Evolutionary conservation across 2,329 filamentous ascomycete species (phyloP).

Genomic region (Xylariaceae sp.): DNA sequence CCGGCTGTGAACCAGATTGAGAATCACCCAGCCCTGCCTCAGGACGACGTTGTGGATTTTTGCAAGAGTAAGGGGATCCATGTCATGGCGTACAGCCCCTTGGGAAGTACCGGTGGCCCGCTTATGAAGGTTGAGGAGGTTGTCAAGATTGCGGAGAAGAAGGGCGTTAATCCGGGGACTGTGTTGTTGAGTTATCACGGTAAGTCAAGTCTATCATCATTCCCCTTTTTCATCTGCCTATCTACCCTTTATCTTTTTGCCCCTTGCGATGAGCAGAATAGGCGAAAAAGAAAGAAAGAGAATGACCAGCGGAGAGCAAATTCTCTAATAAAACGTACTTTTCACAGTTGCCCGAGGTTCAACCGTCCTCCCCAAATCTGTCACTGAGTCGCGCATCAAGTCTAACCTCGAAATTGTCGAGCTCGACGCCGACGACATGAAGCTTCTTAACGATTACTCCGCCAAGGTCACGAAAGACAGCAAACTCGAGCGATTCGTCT

Average conservation of each 20-base stretch:
- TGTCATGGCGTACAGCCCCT: conserved; percentile 68
- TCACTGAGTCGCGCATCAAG: conserved; percentile 64
- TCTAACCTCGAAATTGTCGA: conserved; percentile 65
- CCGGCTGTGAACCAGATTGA: conserved; percentile 71
- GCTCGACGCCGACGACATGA: conserved; percentile 60
- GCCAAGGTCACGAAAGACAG: conserved; percentile 45
- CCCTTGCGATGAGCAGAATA: no score
- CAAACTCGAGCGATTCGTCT: conserved; percentile 60
- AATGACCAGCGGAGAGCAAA: no score
- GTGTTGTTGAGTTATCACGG: conserved; percentile 70
- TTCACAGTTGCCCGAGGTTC: conserved; percentile 59
- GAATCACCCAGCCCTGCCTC: conserved; percentile 67
- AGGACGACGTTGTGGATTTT: conserved; percentile 67
- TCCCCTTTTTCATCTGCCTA: background rate
- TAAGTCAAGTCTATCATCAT: conserved; percentile 41
- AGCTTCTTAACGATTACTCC: conserved; percentile 53
- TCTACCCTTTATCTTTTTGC: no score
- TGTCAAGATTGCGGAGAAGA: conserved; percentile 61
- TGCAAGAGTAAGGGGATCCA: conserved; percentile 67
- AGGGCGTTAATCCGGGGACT: conserved; percentile 55
- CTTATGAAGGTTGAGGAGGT: conserved; percentile 61
- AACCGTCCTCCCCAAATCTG: conserved; percentile 71
- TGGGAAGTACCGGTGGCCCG: conserved; percentile 61
- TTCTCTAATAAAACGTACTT: no score
- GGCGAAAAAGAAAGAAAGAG: no score